phyloP scores from a whole-genome alignment of 176 grass and related monocot genomes.

The Oryza brachyantha region DNA sequence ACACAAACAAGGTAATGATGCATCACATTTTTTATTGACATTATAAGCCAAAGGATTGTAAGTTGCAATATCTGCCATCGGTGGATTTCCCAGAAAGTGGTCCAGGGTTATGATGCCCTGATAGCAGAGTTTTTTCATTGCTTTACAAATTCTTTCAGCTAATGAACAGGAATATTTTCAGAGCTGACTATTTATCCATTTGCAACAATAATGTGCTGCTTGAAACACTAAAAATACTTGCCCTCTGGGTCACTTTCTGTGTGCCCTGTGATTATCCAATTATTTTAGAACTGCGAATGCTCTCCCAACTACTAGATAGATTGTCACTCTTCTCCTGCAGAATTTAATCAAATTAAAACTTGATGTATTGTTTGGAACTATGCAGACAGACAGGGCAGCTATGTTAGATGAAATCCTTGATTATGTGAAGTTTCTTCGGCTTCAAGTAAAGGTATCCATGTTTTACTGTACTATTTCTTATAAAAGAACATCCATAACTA shows the following conservation, averaged over 20 bases:
- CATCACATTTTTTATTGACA: constrained; percentile 28
- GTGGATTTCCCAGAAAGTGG: constrained; percentile 28
- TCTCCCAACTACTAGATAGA: neutral
- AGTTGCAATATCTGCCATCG: neutral
- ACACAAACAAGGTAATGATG: constrained; percentile 81
- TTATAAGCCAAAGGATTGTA: neutral
- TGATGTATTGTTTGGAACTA: constrained; percentile 33
- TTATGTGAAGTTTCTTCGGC: constrained; percentile 92
- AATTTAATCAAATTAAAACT: neutral
- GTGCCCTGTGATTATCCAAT: neutral
- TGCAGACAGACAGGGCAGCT: constrained; percentile 88
- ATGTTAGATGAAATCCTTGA: constrained; percentile 96
- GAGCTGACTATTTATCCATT: constrained; percentile 3
- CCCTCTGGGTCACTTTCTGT: neutral
- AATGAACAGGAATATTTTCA: constrained; percentile 1
- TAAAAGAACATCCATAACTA: neutral
- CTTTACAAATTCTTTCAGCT: constrained; percentile 9
- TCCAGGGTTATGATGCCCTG: constrained; percentile 22
- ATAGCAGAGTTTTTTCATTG: neutral
- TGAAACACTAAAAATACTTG: neutral
- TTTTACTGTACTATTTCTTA: neutral
- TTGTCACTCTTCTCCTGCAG: neutral
- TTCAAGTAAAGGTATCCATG: constrained; percentile 83
- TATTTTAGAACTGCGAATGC: neutral
- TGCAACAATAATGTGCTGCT: neutral